phyloP scores from a whole-genome alignment of 2,329 filamentous ascomycete genomes.

The Gaeumannomyces tritici region DNA sequence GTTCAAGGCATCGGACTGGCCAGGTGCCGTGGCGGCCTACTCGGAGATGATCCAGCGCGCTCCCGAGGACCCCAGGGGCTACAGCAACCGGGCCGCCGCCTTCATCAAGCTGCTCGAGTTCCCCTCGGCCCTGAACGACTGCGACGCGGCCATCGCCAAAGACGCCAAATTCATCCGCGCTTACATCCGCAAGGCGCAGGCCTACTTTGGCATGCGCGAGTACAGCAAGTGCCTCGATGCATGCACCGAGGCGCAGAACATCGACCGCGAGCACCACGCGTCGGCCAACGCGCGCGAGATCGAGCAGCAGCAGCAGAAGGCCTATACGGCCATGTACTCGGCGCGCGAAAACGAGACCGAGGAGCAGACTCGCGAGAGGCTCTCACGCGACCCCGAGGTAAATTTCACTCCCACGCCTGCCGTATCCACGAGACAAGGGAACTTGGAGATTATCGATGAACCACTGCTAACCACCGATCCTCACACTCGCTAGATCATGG shows the following conservation, averaged over 20 bases:
- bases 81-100: conserved; percentile 93
- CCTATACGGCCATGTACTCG: conserved; percentile 78
- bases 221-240: conserved; percentile 92
- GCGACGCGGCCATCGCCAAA: conserved; percentile 80
- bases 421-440: too few species aligned
- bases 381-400: conserved; percentile 85
- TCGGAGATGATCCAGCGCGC: conserved; percentile 94
- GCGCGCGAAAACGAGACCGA: conserved; percentile 91
- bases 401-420: conserved; percentile 21
- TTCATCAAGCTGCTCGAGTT: conserved; percentile 96
- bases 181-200: conserved; percentile 93
- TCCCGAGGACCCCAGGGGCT: conserved; percentile 85
- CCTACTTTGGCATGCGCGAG: conserved; percentile 94
- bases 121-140: conserved; percentile 87
- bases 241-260: conserved; percentile 63
- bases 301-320: conserved; percentile 89
- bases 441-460: not conserved
- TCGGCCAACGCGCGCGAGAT: conserved; percentile 85
- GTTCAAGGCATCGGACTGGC: conserved; percentile 96
- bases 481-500: conserved; percentile 55
- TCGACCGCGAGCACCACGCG: conserved; percentile 59
- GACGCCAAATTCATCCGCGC: conserved; percentile 90
- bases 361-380: conserved; percentile 85
- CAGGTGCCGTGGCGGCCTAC: conserved; percentile 88
- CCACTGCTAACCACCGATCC: conserved; percentile 15